Evolutionary conservation across 192 early-diverging fungal species (phyloP).

Genomic region (Mortierella hygrophila): DNA sequence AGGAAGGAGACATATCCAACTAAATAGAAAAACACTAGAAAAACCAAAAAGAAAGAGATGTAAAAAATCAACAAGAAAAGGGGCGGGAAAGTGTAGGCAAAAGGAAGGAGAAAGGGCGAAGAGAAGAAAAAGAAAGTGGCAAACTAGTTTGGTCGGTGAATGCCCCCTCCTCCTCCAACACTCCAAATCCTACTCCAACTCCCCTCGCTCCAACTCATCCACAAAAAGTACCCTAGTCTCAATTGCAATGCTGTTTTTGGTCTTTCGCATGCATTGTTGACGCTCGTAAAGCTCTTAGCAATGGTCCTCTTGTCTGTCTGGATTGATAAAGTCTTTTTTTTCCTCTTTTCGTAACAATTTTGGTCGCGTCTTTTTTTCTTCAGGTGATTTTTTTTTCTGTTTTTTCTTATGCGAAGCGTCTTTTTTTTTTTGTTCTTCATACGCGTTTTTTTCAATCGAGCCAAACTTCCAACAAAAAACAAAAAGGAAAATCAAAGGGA

Average conservation of each 20-base stretch:
- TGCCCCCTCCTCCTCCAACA: conserved; percentile 21
- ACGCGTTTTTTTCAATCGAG: neutral
- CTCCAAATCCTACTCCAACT: neutral
- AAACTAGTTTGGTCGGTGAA: conserved; percentile 55
- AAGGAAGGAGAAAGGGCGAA: neutral
- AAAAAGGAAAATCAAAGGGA: neutral
- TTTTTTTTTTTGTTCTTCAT: neutral
- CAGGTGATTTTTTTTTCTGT: conserved; percentile 1
- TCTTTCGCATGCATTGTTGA: neutral
- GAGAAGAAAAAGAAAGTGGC: conserved; percentile 8
- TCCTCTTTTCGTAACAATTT: conserved; percentile 16
- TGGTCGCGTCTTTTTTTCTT: conserved; percentile 39
- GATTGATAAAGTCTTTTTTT: neutral
- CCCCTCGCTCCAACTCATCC: neutral
- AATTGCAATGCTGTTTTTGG: neutral
- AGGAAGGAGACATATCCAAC: conserved; percentile 11
- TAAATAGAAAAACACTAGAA: neutral
- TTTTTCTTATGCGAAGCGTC: neutral
- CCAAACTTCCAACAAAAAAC: conserved; percentile 5
- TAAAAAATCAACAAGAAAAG: conserved; percentile 10
- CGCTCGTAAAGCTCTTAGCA: neutral
- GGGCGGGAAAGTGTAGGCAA: neutral
- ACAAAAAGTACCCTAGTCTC: neutral
- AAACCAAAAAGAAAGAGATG: conserved; percentile 19
- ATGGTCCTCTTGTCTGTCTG: neutral